phyloP scores from a whole-genome alignment of 2,329 filamentous ascomycete genomes.

The Corynespora cassiicola region DNA sequence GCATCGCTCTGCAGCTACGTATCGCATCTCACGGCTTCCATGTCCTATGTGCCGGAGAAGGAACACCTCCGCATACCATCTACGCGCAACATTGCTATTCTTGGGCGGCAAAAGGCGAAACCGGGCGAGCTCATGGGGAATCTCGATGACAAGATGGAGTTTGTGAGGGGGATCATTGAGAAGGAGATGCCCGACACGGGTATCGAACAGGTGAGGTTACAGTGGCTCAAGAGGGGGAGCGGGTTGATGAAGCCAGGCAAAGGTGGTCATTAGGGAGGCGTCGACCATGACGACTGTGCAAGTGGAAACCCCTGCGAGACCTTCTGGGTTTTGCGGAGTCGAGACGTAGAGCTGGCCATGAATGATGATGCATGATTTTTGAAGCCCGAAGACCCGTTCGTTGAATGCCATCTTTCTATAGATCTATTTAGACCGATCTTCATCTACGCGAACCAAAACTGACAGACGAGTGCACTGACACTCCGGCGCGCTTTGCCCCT shows the following conservation, averaged over 20 bases:
- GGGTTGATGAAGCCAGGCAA: constrained; percentile 53
- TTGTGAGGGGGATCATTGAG: constrained; percentile 68
- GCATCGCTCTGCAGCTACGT: constrained; percentile 84
- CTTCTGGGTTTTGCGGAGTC: too few relatives aligned
- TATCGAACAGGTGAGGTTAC: constrained; percentile 50
- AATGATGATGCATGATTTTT: too few relatives aligned
- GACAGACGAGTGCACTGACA: too few relatives aligned
- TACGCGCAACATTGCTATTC: constrained; percentile 82
- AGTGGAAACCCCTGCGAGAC: too few relatives aligned
- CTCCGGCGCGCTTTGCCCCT: too few relatives aligned
- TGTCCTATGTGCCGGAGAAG: constrained; percentile 78
- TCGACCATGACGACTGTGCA: too few relatives aligned
- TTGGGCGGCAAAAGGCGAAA: constrained; percentile 63
- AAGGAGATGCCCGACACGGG: constrained; percentile 53
- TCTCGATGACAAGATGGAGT: constrained; percentile 64
- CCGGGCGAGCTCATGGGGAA: constrained; percentile 61
- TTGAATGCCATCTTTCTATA: too few relatives aligned
- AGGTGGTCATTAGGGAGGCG: constrained; percentile 53
- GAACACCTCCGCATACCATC: constrained; percentile 92
- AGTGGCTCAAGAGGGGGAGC: constrained; percentile 61
- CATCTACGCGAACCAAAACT: too few relatives aligned
- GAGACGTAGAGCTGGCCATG: too few relatives aligned
- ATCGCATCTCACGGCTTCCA: constrained; percentile 69
- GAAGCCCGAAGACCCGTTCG: too few relatives aligned
- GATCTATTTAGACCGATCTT: too few relatives aligned